phyloP scores from a whole-genome alignment of 2,329 filamentous ascomycete genomes.

The Aureobasidium musti region DNA sequence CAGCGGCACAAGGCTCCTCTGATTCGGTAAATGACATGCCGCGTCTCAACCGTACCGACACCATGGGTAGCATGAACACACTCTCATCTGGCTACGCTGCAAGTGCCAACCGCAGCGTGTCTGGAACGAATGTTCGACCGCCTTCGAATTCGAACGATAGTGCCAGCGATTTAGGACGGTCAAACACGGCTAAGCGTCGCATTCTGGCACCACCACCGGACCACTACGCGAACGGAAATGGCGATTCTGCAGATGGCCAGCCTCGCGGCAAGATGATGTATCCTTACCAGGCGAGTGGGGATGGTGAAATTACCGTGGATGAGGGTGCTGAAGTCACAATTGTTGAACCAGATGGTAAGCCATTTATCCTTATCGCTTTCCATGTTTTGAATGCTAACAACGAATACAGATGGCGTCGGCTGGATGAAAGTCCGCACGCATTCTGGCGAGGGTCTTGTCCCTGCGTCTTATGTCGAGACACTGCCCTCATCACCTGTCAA shows the following conservation, averaged over 20 bases:
- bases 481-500: constrained; percentile 42
- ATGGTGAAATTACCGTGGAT: constrained; percentile 76
- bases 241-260: constrained; percentile 49
- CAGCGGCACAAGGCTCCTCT: constrained; percentile 25
- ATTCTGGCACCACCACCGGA: constrained; percentile 85
- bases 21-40: constrained; percentile 58
- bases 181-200: constrained; percentile 53
- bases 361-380: constrained; percentile 32
- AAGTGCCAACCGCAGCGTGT: constrained; percentile 74
- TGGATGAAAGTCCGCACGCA: constrained; percentile 79
- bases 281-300: constrained; percentile 74
- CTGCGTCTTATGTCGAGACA: constrained; percentile 79
- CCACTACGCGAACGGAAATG: constrained; percentile 66
- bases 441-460: constrained; percentile 77
- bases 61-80: constrained; percentile 74
- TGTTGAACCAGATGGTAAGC: constrained; percentile 83
- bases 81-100: constrained; percentile 84
- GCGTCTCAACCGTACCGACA: constrained; percentile 74
- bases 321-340: constrained; percentile 78
- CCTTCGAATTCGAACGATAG: constrained; percentile 49
- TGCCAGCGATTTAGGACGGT: constrained; percentile 33
- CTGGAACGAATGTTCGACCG: constrained; percentile 53
- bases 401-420: constrained; percentile 85
- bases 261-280: constrained; percentile 89
- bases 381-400: constrained; percentile 33